phyloP scores from a whole-genome alignment of 257 asterid genomes.

The Solanum virginianum region DNA sequence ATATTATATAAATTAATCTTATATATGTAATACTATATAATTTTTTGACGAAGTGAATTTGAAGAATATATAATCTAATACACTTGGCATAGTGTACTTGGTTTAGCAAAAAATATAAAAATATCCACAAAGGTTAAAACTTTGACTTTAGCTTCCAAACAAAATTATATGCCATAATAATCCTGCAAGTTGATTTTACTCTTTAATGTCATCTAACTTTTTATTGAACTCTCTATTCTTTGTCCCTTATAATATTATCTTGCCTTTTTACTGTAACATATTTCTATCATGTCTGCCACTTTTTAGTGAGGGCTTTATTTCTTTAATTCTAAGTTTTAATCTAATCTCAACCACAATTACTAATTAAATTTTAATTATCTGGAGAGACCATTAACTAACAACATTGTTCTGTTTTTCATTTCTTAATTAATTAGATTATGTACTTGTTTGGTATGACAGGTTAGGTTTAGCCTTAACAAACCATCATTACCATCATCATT shows the following conservation, averaged over 20 bases:
- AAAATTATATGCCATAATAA: not conserved
- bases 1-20: not conserved
- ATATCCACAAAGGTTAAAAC: not conserved
- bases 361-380: not conserved
- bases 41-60: not conserved
- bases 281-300: not conserved
- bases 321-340: not conserved
- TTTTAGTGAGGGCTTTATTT: not conserved
- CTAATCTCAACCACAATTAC: not conserved
- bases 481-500: not conserved
- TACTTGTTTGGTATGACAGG: not conserved
- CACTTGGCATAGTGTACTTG: not conserved
- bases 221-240: not conserved
- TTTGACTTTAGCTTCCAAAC: constrained; percentile 4
- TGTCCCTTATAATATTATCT: not conserved
- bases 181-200: not conserved
- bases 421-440: not conserved
- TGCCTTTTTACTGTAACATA: not conserved
- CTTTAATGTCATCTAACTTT: not conserved
- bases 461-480: not conserved
- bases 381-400: not conserved
- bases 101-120: not conserved
- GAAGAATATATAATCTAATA: not conserved
- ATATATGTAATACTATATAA: not conserved
- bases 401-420: not conserved